Conservation (phyloP, 306 rosid species). For the Cicer chorassanicum region DNA sequence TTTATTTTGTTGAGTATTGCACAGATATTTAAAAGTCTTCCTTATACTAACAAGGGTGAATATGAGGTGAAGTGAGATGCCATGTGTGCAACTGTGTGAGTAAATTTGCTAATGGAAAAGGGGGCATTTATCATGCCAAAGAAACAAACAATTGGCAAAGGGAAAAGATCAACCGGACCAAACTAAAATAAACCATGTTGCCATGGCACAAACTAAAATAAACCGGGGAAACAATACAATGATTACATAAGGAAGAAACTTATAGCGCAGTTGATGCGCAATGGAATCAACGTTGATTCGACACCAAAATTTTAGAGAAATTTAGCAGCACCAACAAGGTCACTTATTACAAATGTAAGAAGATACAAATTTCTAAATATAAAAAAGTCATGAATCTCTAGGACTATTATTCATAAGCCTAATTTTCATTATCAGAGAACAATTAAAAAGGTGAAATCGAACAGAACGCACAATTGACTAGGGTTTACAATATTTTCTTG, state of each 20-base stretch:
- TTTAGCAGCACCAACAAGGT: constrained; percentile 1
- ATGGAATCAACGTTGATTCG: not conserved
- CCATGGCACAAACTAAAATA: not conserved
- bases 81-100: not conserved
- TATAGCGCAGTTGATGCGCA: not conserved
- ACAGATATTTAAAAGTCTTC: not conserved
- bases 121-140: not conserved
- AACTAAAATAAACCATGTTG: not conserved
- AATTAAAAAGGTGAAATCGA: not conserved
- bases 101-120: constrained; percentile 16
- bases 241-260: not conserved
- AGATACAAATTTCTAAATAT: not conserved
- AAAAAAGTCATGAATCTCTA: constrained; percentile 27
- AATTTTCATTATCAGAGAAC: constrained; percentile 1
- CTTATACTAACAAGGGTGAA: not conserved
- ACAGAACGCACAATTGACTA: not conserved
- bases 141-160: constrained; percentile 7
- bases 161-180: not conserved
- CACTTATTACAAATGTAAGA: constrained; percentile 3
- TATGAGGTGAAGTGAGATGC: not conserved
- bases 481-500: not conserved
- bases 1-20: no score
- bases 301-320: not conserved
- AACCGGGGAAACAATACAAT: not conserved
- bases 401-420: constrained; percentile 8